Percentiles rank a stretch among this genome's conserved stretches.
phyloP scores from a whole-genome alignment of 2,329 filamentous ascomycete genomes.

The Fusarium sp. region DNA sequence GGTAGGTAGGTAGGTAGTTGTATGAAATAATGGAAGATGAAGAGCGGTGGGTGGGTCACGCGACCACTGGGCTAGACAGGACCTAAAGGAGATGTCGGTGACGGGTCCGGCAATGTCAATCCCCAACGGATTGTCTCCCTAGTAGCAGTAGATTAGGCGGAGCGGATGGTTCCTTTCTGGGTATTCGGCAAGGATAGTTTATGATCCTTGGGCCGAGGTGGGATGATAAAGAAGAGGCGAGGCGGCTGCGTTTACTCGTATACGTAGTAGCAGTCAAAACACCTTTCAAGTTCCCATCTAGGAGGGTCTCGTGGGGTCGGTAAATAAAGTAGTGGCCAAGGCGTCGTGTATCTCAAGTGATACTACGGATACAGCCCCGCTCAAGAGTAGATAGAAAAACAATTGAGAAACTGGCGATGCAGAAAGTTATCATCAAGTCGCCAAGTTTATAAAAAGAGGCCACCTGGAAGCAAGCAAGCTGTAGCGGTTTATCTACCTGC shows the following conservation, averaged over 20 bases:
- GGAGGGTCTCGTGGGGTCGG: slow-evolving; percentile 29
- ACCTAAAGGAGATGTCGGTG: slow-evolving; percentile 38
- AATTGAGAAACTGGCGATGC: background rate
- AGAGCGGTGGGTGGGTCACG: slow-evolving; percentile 48
- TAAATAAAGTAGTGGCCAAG: slow-evolving; percentile 25
- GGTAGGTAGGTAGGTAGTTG: too few species aligned
- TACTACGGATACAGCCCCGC: background rate
- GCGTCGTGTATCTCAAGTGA: background rate
- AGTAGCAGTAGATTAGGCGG: slow-evolving; percentile 10
- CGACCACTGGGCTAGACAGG: slow-evolving; percentile 37
- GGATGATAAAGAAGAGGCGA: background rate
- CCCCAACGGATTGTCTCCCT: slow-evolving; percentile 41
- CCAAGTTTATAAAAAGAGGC: background rate
- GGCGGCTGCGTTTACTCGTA: too few species aligned
- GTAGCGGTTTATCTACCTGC: slow-evolving; percentile 32
- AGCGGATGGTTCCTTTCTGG: slow-evolving; percentile 30
- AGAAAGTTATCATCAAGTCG: background rate
- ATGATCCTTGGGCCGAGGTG: background rate
- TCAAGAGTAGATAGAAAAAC: background rate
- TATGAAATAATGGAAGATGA: slow-evolving; percentile 11
- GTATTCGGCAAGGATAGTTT: slow-evolving; percentile 3
- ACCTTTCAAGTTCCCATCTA: slow-evolving; percentile 30
- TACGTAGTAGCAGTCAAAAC: background rate
- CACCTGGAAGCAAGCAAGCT: slow-evolving; percentile 12
- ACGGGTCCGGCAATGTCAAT: slow-evolving; percentile 38